Evolutionary conservation across 2,329 filamentous ascomycete species (phyloP).

Genomic region (Colletotrichum sp.): DNA sequence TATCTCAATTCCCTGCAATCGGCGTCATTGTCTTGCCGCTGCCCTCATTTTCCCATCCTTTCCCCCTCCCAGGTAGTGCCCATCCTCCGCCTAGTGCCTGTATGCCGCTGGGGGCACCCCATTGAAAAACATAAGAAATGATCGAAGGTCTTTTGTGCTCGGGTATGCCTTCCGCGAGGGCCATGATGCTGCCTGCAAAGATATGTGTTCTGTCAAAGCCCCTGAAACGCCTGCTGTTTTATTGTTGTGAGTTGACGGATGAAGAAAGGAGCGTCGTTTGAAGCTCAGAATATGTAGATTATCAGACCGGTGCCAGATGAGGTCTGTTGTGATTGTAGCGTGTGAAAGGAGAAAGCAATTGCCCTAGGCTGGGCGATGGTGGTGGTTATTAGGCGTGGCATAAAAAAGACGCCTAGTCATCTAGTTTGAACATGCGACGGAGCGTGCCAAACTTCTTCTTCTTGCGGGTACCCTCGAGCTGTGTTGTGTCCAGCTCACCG

Average conservation of each 20-base stretch:
- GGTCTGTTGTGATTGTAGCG: background rate
- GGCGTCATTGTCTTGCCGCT: background rate
- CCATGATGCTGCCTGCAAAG: background rate
- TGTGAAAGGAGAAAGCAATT: background rate
- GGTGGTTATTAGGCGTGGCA: background rate
- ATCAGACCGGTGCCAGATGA: background rate
- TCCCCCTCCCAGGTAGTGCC: background rate
- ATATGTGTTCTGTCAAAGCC: background rate
- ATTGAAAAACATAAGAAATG: background rate
- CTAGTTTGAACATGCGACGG: constrained; percentile 66
- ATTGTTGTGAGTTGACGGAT: background rate
- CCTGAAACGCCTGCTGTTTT: background rate
- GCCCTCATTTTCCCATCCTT: background rate
- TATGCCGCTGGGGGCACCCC: background rate
- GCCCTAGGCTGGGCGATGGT: background rate
- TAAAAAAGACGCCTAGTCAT: constrained; percentile 41
- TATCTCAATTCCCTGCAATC: background rate
- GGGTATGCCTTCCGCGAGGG: background rate
- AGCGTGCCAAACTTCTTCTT: constrained; percentile 72
- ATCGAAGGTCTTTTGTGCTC: background rate
- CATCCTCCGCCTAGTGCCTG: background rate
- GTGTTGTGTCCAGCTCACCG: constrained; percentile 4
- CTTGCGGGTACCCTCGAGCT: constrained; percentile 22
- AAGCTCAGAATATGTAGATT: background rate
- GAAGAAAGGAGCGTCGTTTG: background rate